These are phyloP conservation scores for Avena sativa DNA, from an alignment of 176 grass and related monocot genomes.

Conservation along the genomic window DNA sequence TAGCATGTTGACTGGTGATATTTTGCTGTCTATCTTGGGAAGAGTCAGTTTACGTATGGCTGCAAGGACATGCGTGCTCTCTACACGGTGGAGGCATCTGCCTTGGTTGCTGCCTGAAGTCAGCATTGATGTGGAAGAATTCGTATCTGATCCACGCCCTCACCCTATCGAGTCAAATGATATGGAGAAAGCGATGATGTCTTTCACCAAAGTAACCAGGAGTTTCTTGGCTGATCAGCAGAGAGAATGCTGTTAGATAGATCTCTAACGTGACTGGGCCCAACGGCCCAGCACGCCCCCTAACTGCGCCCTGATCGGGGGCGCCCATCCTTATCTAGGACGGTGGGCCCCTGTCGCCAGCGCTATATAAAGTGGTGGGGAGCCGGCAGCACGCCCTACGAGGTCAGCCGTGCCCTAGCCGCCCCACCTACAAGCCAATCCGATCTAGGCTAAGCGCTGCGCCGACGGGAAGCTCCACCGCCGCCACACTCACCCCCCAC, in stretches of 20 bases:
- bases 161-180: not conserved
- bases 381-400: too few relatives aligned
- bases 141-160: not conserved
- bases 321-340: too few relatives aligned
- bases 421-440: too few relatives aligned
- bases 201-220: not conserved
- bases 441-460: too few relatives aligned
- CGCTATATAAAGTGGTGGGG: too few relatives aligned
- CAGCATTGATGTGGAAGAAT: not conserved
- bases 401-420: too few relatives aligned
- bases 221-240: not conserved
- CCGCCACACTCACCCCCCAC: too few relatives aligned
- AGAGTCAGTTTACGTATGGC: not conserved
- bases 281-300: too few relatives aligned
- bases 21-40: not conserved
- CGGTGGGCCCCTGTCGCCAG: too few relatives aligned
- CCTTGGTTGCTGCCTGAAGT: slow-evolving; percentile 12
- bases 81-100: not conserved
- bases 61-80: not conserved
- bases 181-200: not conserved
- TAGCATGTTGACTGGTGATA: not conserved
- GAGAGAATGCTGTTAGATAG: not conserved
- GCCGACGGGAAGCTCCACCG: too few relatives aligned
- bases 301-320: too few relatives aligned
- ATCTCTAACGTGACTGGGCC: too few relatives aligned